Base-by-base conservation (phyloP, 352 stramenopile genomes). In the Phytophthora idaei region DNA sequence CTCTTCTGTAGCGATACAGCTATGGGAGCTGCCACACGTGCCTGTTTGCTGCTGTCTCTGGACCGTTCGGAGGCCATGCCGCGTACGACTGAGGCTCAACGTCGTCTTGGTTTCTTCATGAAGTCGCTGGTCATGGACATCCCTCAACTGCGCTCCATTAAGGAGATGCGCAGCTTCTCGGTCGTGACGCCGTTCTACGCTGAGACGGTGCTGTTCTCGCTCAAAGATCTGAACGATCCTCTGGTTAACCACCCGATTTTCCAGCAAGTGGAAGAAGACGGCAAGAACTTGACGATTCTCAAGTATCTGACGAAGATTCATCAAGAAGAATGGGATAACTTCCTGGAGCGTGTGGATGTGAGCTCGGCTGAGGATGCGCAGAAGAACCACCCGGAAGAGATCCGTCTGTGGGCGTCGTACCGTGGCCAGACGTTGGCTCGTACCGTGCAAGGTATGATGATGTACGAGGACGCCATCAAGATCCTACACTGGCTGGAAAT, bases 41-140 rank as follows among this genome's bases (percentile, higher is more conserved):
- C 84, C 0, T 91, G 77, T 37, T 57, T 93, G 46, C 44, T 93
- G 37, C 57, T 93, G 32, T 90, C 84, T 6, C 57, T 93, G 8
- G 84, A 93, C 46, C 75, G 71, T 3, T 76, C 82, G 15, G 84
- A 91, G 56, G 83, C 84, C 3, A 91, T 93, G 81, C 84, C 84
- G 5, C 79, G 79, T 17, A 82, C 72, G 0, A 71, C 39, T 5
- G 86, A 94, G 57, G 86, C 86, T 1, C 74, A 92, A 39, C 86
- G 86, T 63, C 86, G 86, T 68, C 72, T 94, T 10, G 86, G 86
- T 36, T 94, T 93, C 66, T 94, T 94, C 56, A 91, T 94, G 83
- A 92, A 94, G 65, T 94, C 86, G 32, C 70, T 94, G 8, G 80
- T 91, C 1, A 94, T 94, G 86, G 86, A 94, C 44, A 94, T 94